Base-by-base conservation (phyloP, 306 rosid species). In the Sicyos edulis region DNA sequence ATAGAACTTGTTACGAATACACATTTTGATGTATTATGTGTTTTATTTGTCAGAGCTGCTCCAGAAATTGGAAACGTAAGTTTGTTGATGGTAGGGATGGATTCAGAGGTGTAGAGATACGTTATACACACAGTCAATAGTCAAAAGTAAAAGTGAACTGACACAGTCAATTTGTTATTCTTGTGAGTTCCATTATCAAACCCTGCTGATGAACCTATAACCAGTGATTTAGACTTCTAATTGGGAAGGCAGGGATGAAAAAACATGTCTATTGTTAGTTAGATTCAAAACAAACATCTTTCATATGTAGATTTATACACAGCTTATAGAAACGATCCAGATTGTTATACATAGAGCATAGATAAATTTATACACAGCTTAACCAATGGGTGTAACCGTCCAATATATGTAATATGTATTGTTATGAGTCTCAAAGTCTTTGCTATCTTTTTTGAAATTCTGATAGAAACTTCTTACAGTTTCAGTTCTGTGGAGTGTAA, bases 21-120 rank as follows among this genome's bases (percentile, higher is more conserved):
- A 29, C 7, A 10, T 49, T 26, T 17, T 2, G 32, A 37, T 52
- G 49, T 60, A 61, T 37, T 69, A 15, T 24, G 14, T 45, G 17
- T 12, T n/a, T 14, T 58, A 66, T 45, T 77, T 22, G 47, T 42
- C 71, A 65, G 54, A 65, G 71, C 54, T 66, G 40, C 55, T 66
- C 40, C 71, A 19, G 21, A n/a, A 9, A 45, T 42, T 10, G 24
- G 29, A 10, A 62, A 34, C 49, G 32, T 26, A 42, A 40, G 51
- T 64, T 64, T 42, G 32, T 15, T 42, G 29, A 42, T 64, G 53
- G 70, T 19, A 64, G 24, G 70, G 32, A 66, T 15, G 32, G 71
- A 66, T 42, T 9, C n/a, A 66, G 54, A 66, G 26, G 37, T 44
- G 14, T 66, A 66, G 54, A 45, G 71, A 66, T 66, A 21, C 4